Conservation (phyloP, 805 yeast genomes). For the Helenozyma baotianmanensis region DNA sequence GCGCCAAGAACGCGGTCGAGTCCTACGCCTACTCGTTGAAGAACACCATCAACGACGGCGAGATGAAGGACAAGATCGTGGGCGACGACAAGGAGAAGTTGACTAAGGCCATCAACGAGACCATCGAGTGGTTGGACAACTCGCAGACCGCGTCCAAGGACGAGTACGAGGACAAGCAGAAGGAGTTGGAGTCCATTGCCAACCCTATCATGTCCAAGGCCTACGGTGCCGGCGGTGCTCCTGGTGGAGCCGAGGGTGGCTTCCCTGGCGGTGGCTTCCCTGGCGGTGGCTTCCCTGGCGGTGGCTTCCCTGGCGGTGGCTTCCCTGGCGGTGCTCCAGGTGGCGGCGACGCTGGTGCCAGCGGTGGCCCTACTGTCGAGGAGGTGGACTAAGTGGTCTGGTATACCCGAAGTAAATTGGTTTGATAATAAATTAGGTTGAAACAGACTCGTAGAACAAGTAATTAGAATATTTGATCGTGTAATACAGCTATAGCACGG, state of each 20-base stretch:
- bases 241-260: conserved; percentile 23
- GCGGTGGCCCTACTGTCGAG: conserved; percentile 12
- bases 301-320: conserved; percentile 4
- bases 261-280: conserved; percentile 21
- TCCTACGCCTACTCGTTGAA: conserved; percentile 81
- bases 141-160: conserved; percentile 38
- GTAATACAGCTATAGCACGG: too few relatives aligned
- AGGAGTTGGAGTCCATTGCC: conserved; percentile 37
- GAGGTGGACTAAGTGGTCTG: conserved; percentile 9
- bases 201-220: conserved; percentile 37
- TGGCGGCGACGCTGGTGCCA: conserved; percentile 10
- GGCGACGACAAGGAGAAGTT: conserved; percentile 8
- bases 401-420: too few relatives aligned
- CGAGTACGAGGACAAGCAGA: conserved; percentile 36
- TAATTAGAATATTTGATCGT: too few relatives aligned
- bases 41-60: conserved; percentile 50
- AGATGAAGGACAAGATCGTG: conserved; percentile 22
- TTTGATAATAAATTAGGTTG: too few relatives aligned
- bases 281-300: conserved; percentile 2
- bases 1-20: conserved; percentile 83
- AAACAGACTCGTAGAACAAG: too few relatives aligned
- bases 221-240: conserved; percentile 24
- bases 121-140: conserved; percentile 32
- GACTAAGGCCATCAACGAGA: conserved; percentile 9
- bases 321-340: conserved; percentile 24